Evolutionary conservation across 2,329 filamentous ascomycete genomes (phyloP), one percentile per base, ranked within the genome.

Genomic region (Pezicula radicicola): DNA sequence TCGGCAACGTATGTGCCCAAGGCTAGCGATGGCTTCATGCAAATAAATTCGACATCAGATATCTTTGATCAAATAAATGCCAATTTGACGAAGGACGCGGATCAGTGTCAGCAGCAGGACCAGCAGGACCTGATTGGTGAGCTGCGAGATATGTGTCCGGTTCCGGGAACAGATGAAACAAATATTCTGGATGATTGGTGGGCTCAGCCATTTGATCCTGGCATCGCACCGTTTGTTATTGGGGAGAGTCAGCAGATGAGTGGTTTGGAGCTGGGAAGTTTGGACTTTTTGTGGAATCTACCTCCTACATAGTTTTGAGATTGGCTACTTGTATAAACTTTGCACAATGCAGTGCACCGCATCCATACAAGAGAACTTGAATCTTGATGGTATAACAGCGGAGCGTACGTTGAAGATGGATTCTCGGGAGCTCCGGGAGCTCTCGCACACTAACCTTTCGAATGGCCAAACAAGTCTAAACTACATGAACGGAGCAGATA

Each of bases 201-300:
- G 5, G 41, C 43, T 25, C 49, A 46, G n/a, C 49, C 49, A 7
- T 51, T 51, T 46, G 43, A 51, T 18, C 49, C 49, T 18, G 25
- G 35, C 18, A 51, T 51, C 19, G 49, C 49, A 12, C 49, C 49
- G 33, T 51, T 51, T 46, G 41, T 41, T 12, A 19, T 51, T 35
- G 41, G 40, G 21, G 49, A 40, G 6, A 36, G 19, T 16, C 49
- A 51, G 28, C 25, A 19, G 10, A 25, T 47, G 25, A 33, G 40
- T 21, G 49, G 49, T 3, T 27, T 51, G 18, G 49, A 51, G 21
- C 28, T 46, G 41, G 43, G 43, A 8, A 36, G 36, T 12, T 16
- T 51, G 12, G 49, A 51, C 19, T 51, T 51, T 47, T 46, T 51
- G 12, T 51, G 49, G 49, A 51, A 51, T 33, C 19, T 51, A n/a